Evolutionary conservation across 164 flowering plant genomes (phyloP).

Genomic region (Malania oleifera): DNA sequence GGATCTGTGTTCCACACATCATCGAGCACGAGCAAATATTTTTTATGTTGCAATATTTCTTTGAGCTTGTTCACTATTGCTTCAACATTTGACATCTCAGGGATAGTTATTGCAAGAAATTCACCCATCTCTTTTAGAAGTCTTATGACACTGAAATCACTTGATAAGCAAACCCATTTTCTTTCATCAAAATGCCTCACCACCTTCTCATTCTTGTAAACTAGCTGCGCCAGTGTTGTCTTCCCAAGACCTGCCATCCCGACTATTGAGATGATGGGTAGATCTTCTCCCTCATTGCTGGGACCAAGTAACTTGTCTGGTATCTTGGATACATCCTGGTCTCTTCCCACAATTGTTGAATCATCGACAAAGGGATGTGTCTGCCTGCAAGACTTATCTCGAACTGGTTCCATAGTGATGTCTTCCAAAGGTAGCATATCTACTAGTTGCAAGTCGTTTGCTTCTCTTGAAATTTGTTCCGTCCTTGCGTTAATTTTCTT

Average conservation of each 20-base stretch:
- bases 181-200: neutral
- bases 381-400: neutral
- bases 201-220: neutral
- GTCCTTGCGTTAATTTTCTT: too few species aligned
- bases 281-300: neutral
- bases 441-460: too few species aligned
- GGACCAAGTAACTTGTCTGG: neutral
- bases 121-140: too few species aligned
- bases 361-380: neutral
- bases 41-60: too few species aligned
- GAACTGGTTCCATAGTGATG: neutral
- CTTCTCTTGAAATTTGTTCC: neutral
- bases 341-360: too few species aligned
- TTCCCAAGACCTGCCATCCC: neutral
- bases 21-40: too few species aligned
- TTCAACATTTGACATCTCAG: too few species aligned
- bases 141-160: too few species aligned
- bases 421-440: neutral
- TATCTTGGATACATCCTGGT: neutral
- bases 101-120: too few species aligned
- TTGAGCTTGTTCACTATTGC: too few species aligned
- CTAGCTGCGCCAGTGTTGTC: neutral
- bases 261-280: neutral
- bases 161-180: neutral
- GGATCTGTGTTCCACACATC: too few species aligned